Evolutionary conservation across 139 green algal species (phyloP).

Genomic region (Tetradesmus obliquus): DNA sequence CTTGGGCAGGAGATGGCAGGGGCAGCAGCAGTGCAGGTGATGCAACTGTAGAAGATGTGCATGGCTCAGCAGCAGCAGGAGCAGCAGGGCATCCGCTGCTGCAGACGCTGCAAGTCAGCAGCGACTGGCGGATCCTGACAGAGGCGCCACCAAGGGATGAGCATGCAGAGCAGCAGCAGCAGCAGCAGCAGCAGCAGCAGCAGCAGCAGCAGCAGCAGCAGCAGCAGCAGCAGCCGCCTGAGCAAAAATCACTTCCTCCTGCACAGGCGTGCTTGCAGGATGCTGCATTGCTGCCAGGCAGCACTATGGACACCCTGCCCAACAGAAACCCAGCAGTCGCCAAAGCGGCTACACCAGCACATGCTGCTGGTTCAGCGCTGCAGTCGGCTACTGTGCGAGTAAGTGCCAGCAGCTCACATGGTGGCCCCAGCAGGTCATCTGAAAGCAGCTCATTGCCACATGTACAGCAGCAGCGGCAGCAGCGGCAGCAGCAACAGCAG

Average conservation of each 20-base stretch:
- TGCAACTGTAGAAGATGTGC: background rate
- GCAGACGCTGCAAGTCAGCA: background rate
- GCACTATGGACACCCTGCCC: too few relatives aligned
- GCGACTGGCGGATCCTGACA: slow-evolving; percentile 10
- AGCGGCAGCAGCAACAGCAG: background rate
- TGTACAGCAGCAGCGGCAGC: background rate
- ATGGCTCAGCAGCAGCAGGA: background rate
- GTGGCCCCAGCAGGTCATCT: background rate
- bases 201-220: background rate
- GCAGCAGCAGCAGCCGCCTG: background rate
- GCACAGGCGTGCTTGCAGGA: background rate
- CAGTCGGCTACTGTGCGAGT: background rate
- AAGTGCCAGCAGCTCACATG: background rate
- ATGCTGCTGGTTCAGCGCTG: background rate
- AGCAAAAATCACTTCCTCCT: too few relatives aligned
- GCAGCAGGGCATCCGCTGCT: background rate
- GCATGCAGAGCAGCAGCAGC: background rate
- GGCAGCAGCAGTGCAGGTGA: background rate
- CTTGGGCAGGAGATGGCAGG: background rate
- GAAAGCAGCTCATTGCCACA: background rate
- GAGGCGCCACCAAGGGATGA: background rate
- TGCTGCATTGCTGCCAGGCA: background rate
- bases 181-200: background rate
- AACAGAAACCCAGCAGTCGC: background rate
- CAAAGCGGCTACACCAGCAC: background rate